Evolutionary conservation across 2,329 filamentous ascomycete genomes (phyloP).

Genomic region (Colletotrichum paranaense): DNA sequence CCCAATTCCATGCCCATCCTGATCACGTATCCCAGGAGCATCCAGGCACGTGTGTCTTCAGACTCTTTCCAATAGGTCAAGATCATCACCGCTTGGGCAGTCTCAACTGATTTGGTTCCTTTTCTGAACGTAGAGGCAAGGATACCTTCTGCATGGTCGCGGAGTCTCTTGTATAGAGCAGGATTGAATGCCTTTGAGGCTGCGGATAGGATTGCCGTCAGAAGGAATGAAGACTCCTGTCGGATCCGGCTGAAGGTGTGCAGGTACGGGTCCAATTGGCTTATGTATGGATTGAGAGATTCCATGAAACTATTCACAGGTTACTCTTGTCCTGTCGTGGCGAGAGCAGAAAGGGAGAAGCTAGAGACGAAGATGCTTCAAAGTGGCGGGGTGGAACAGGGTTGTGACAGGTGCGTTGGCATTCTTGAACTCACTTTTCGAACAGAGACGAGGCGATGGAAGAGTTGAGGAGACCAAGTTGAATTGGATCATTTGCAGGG

Average conservation of each 20-base stretch:
- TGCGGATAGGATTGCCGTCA: constrained; percentile 47
- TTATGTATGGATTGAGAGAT: constrained; percentile 53
- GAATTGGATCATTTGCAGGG: neutral
- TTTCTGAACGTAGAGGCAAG: constrained; percentile 44
- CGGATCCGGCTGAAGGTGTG: constrained; percentile 51
- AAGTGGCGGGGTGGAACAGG: neutral
- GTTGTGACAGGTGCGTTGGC: neutral
- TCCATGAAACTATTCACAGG: constrained; percentile 46
- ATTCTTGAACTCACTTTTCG: neutral
- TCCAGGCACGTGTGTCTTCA: constrained; percentile 52
- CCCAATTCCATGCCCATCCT: constrained; percentile 53
- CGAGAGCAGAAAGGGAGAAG: neutral
- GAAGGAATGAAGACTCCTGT: constrained; percentile 48
- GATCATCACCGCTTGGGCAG: constrained; percentile 51
- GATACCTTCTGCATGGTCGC: constrained; percentile 40
- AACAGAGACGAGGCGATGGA: constrained; percentile 23
- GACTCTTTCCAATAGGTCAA: constrained; percentile 56
- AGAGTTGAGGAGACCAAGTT: constrained; percentile 7
- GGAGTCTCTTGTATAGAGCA: constrained; percentile 40
- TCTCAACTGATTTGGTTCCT: constrained; percentile 50
- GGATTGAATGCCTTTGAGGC: constrained; percentile 51
- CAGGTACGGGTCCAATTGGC: constrained; percentile 50
- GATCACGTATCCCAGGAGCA: constrained; percentile 52
- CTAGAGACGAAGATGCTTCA: neutral
- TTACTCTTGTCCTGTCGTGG: neutral